Base-by-base conservation (phyloP, 1,139 yeast genomes). In the Wickerhamomyces sp. region DNA sequence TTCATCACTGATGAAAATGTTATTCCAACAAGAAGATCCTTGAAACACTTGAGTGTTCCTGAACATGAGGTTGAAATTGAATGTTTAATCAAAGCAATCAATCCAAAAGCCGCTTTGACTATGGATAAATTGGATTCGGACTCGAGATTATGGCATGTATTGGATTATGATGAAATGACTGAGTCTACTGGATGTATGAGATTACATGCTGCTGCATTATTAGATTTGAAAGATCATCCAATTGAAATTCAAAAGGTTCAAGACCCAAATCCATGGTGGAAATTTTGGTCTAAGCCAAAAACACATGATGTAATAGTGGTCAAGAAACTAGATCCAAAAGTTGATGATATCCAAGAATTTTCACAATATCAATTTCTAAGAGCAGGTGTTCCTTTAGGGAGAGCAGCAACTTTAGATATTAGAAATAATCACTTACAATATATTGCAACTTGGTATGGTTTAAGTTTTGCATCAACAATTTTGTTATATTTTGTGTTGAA, bases 381-480 rank as follows among this genome's bases (percentile, higher is more conserved):
- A 45, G 82, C 87, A 15, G 99, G 99, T 41, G 94, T 91, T 6
- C 99, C 99, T 4, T 65, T 94, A 27, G 99, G 96, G 1, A 80
- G 84, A 45, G 68, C 75, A 7, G 94, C 97, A 13, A 79, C 79
- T 58, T 80, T 93, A 31, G 90, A 83, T 52, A 76, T 89, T 60
- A 79, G 85, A 53, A 94, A 93, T 64, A 90, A 91, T 60, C 99
- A 93, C 63, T 69, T 91, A 65, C 96, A 93, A 65, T 93, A 93
- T 63, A 70, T 93, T 58, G 78, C 89, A 26, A 93, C 99, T 0
- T 93, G 99, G 99, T 93, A 88, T 63, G 96, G 95, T 0, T 76
- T 90, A 37, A 81, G 90, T 1, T 58, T 84, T 36, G 76, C 86
- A 35, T 84, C 95, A 40, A 60, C 90, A 0, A 78, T 82, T 33